Base-by-base conservation (phyloP, 805 yeast genomes). In the Ogataea parapolymorpha region DNA sequence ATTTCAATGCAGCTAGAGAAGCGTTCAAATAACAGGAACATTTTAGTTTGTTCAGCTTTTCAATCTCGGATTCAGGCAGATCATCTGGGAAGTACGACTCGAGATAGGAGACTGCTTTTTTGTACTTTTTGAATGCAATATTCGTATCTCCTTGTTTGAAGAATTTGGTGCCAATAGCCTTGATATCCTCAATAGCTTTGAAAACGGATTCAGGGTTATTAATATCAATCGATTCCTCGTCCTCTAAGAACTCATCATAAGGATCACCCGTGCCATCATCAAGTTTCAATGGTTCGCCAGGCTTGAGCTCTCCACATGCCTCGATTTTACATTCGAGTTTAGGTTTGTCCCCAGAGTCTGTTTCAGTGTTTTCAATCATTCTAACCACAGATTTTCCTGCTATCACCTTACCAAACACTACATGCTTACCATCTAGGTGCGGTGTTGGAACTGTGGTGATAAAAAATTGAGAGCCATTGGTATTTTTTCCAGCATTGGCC, bases 401-500 rank as follows among this genome's bases (percentile, higher is more conserved):
- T 36, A 91, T 65, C 27, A 93, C 89, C 62, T 85, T 79, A 48
- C 99, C 99, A 61, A 93, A 93, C 3, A 93, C 98, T 38, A 90
- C 97, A 62, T 93, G 99, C 63, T 91, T 91, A 18, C 91, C 95
- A 60, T 93, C 91, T 51, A 93, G 75, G 65, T 91, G 98, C 6
- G 98, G 96, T 2, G 97, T 88, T 30, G 88, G 81, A 2, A 80
- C 93, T 2, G 96, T 87, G 20, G 99, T 91, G 55, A 91, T 80
- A 63, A 91, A 91, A 56, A 88, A 93, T 66, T 91, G 98, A 2
- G 96, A 88, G 1, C 98, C 98, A 59, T 93, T 93, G 35, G 98
- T 91, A 62, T 82, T 80, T 44, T 95, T 89, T 13, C 98, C 98
- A 4, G 97, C 86, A 59, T 91, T 91, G 43, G 99, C 98, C 98